Conservation (phyloP, 2,329 filamentous ascomycete species). For the Penicillium sp. region DNA sequence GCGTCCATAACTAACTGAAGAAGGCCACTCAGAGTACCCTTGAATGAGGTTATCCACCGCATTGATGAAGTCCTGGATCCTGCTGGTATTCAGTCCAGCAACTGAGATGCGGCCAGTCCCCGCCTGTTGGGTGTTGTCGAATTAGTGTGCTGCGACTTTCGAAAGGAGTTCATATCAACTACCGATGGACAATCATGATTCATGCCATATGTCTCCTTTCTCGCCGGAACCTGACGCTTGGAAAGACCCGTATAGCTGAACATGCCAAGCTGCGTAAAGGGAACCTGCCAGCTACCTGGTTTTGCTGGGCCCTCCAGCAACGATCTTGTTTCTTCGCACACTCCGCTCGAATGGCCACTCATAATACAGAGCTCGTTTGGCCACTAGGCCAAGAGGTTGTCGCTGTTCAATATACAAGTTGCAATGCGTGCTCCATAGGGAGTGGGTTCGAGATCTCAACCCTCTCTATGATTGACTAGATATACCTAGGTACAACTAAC, state of each 20-base stretch:
- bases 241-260: slow-evolving; percentile 6
- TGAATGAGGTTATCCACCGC: slow-evolving; percentile 2
- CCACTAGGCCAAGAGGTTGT: background rate
- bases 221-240: background rate
- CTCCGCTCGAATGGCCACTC: background rate
- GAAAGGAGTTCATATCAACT: too few species aligned
- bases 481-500: background rate
- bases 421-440: slow-evolving; percentile 1
- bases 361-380: background rate
- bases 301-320: background rate
- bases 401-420: background rate
- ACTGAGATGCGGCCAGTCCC: slow-evolving; percentile 3
- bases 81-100: slow-evolving; percentile 1
- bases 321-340: background rate
- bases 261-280: slow-evolving; percentile 1
- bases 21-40: too few species aligned
- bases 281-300: background rate
- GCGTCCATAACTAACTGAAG: too few species aligned
- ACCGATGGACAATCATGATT: background rate
- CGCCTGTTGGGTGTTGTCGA: too few species aligned
- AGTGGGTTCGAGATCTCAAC: slow-evolving; percentile 1
- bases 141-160: too few species aligned
- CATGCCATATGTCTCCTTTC: background rate
- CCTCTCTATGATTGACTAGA: slow-evolving; percentile 2
- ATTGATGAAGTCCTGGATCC: slow-evolving; percentile 2